Conservation (phyloP, 2,329 filamentous ascomycete species). For the Apiospora malaysiana region DNA sequence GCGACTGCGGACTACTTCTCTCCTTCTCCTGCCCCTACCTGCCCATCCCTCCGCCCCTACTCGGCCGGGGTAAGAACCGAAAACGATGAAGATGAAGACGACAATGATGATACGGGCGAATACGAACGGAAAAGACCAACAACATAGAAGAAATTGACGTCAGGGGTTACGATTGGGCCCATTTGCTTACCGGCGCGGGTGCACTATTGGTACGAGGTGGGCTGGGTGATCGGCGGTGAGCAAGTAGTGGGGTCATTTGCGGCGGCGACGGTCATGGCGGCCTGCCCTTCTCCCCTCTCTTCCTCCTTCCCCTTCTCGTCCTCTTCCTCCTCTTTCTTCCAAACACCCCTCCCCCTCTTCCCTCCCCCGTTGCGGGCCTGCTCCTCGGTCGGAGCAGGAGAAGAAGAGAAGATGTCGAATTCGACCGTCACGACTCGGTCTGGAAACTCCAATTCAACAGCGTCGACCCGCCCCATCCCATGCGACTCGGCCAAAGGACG, state of each 20-base stretch:
- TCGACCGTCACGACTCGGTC: background rate
- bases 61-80: background rate
- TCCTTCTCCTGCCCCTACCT: background rate
- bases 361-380: conserved; percentile 6
- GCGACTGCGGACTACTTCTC: background rate
- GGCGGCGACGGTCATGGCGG: background rate
- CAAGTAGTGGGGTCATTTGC: background rate
- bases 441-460: background rate
- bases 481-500: background rate
- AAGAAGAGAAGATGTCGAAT: conserved; percentile 3
- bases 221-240: background rate
- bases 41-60: background rate
- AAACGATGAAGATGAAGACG: background rate
- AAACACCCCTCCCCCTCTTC: background rate
- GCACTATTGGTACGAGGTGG: background rate
- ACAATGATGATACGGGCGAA: background rate
- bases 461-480: background rate
- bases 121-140: background rate
- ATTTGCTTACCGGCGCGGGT: background rate
- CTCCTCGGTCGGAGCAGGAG: conserved; percentile 3
- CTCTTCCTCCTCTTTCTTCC: background rate
- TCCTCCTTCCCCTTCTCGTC: background rate
- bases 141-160: background rate
- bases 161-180: background rate
- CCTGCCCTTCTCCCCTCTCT: background rate